Evolutionary conservation across 2,329 filamentous ascomycete genomes (phyloP).

Genomic region (Exophiala sp.): DNA sequence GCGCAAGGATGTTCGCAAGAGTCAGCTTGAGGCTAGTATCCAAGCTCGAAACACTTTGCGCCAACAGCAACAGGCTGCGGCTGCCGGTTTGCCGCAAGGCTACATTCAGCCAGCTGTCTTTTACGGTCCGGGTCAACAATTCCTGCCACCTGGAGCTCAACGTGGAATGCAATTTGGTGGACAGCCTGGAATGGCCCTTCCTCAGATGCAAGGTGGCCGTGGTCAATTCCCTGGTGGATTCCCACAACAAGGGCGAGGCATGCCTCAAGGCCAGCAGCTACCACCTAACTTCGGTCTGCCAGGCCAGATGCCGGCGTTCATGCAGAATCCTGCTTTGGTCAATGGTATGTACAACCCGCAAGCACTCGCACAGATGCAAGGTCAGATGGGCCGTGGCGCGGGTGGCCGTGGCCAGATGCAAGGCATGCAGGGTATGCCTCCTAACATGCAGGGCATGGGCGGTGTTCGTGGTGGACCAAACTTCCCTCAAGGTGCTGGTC

Average conservation of each 20-base stretch:
- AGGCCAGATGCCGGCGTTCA: constrained; percentile 59
- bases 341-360: constrained; percentile 64
- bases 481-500: constrained; percentile 41
- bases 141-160: constrained; percentile 40
- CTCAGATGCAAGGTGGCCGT: constrained; percentile 73
- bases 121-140: constrained; percentile 70
- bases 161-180: constrained; percentile 62
- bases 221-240: constrained; percentile 80
- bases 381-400: constrained; percentile 64
- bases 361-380: constrained; percentile 62
- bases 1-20: constrained; percentile 99
- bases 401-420: constrained; percentile 67
- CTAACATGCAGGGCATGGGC: constrained; percentile 58
- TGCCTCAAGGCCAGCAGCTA: constrained; percentile 76
- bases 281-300: constrained; percentile 81
- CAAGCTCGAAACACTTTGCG: constrained; percentile 98
- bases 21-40: constrained; percentile 97
- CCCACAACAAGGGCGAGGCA: constrained; percentile 78
- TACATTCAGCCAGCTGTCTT: constrained; percentile 90
- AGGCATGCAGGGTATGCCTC: constrained; percentile 69
- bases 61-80: constrained; percentile 94
- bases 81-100: constrained; percentile 76
- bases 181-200: constrained; percentile 54
- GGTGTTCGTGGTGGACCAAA: constrained; percentile 47
- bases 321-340: constrained; percentile 64